phyloP scores from a whole-genome alignment of 2,329 filamentous ascomycete species.

The Exophiala bonariae region DNA sequence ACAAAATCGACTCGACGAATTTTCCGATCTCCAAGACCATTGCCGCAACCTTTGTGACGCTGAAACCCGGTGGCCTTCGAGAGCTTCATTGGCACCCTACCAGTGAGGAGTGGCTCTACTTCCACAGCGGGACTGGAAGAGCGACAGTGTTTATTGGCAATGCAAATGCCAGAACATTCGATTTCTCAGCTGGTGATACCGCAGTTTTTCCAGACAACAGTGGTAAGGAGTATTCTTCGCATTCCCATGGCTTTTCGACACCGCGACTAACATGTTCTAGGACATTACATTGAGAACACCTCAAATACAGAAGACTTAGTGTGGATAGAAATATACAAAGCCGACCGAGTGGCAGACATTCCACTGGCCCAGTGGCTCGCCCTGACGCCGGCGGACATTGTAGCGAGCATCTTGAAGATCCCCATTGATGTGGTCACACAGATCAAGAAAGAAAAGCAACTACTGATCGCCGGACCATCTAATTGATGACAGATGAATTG shows the following conservation, averaged over 20 bases:
- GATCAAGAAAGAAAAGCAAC: constrained; percentile 65
- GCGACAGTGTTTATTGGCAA: constrained; percentile 67
- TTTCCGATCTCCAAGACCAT: constrained; percentile 68
- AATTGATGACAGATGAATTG: too few relatives aligned
- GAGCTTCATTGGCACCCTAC: constrained; percentile 73
- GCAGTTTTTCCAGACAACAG: constrained; percentile 67
- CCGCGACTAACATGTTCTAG: constrained; percentile 19
- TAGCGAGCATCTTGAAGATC: constrained; percentile 61
- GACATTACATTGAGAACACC: constrained; percentile 70
- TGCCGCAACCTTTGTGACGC: constrained; percentile 62
- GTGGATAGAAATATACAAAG: constrained; percentile 71
- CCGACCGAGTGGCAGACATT: constrained; percentile 66
- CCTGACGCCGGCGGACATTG: constrained; percentile 63
- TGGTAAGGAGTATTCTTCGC: constrained; percentile 28
- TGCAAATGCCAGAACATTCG: constrained; percentile 63
- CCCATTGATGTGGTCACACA: constrained; percentile 56
- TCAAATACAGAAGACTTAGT: constrained; percentile 63
- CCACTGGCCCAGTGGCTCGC: constrained; percentile 69
- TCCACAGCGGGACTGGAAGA: constrained; percentile 61
- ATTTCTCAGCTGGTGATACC: constrained; percentile 67
- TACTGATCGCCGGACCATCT: constrained; percentile 52
- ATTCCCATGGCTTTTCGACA: not conserved
- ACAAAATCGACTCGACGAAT: constrained; percentile 66
- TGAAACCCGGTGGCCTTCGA: constrained; percentile 63
- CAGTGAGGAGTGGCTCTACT: constrained; percentile 71